Base-by-base conservation (phyloP, 805 yeast genomes). In the Candida parachauliodes region DNA sequence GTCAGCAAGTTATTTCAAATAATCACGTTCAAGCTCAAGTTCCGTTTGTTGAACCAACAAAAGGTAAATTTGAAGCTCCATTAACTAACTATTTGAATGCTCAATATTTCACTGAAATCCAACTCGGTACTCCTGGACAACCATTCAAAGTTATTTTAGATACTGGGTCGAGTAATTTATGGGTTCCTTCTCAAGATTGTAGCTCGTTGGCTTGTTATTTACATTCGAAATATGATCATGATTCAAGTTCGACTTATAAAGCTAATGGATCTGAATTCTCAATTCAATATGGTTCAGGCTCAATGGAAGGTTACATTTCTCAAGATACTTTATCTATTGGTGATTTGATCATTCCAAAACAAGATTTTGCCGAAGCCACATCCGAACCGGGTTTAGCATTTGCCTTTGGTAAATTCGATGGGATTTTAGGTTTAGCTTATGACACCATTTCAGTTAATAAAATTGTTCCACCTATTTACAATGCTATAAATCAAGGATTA, bases 391-490 rank as follows among this genome's bases (percentile, higher is more conserved):
- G 98, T 40, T 76, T 93, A 50, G 93, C 97, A 0, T 93, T 93
- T 69, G 98, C 98, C 36, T 93, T 93, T 65, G 98, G 96, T 64
- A 91, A 93, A 68, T 93, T 93, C 60, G 98, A 93, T 61, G 98
- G 98, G 68, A 89, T 93, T 50, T 72, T 93, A 46, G 98, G 98
- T 49, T 77, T 93, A 50, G 98, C 87, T 47, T 93, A 91, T 67
- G 87, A 87, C 66, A 73, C 96, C 37, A 88, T 93, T 50, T 77
- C 97, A 11, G 96, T 87, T 39, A 73, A 89, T 72, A 76, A 79
- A 56, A 79, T 89, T 53, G 95, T 87, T 21, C 98, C 98, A 40
- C 98, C 98, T 30, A 65, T 93, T 45, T 88, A 88, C 74, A 86
- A 85, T 51, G 98, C 98, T 42, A 74, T 89, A 43, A 65, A 79